Base-by-base conservation (phyloP, 345 rosid genomes). In the Balakata baccata region DNA sequence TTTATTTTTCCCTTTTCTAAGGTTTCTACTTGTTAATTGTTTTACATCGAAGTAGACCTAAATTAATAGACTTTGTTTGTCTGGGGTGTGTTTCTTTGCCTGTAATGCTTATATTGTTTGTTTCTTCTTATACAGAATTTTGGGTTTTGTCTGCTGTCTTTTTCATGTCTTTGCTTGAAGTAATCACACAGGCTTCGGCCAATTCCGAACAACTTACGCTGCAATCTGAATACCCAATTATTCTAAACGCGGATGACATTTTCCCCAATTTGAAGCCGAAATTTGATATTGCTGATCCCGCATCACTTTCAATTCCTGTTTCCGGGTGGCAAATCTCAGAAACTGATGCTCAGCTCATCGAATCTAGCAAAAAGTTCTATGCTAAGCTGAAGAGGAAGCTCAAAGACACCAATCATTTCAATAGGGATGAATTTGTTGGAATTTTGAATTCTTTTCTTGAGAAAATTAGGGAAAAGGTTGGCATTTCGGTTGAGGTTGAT, bases 91-190 rank as follows among this genome's bases (percentile, higher is more conserved):
- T 43, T 43, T 43, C 47, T 43, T 10, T 43, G 1, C 47, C 7
- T 43, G 47, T 43, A 10, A 43, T 43, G 47, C 1, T 43, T 43
- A 43, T 43, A 4, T 43, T 43, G 47, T 43, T 3, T 43, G 7
- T 43, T 43, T 6, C 10, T 43, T 43, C 47, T 43, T 43, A 10
- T 23, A 22, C 80, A 80, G 86, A 79, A 68, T 79, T 75, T 18
- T 51, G 69, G 57, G 45, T 78, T 69, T n/a, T 39, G 41, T 72
- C 75, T 50, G 22, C 51, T 39, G 23, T 12, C 58, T 53, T 66
- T 5, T 69, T 74, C 68, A 90, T 92, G 95, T 86, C 87, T 34
- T 80, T 90, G 82, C 87, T 92, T 70, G 94, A 91, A 70, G 84
- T 82, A 70, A 84, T 91, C 68, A 81, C 88, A 3, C 87, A 87